A percentile compares a stretch with the other conserved stretches of the same genome.
phyloP scores from a whole-genome alignment of 2,329 filamentous ascomycete genomes.

The Canariomyces notabilis region DNA sequence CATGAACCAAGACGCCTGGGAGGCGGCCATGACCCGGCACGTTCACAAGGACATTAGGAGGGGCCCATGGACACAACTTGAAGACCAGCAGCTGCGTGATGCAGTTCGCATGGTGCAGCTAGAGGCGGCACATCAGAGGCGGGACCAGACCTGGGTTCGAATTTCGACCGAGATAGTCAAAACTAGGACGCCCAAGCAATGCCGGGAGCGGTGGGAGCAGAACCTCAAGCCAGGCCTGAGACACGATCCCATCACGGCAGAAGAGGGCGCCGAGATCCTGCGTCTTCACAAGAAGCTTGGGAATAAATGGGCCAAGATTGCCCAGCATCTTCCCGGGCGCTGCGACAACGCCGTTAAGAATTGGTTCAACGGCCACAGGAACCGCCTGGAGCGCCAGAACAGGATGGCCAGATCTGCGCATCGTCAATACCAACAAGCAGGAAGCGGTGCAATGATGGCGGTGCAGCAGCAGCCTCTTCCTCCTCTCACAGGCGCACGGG shows the following conservation, averaged over 20 bases:
- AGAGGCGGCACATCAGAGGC: constrained; percentile 4
- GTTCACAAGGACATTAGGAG: background rate
- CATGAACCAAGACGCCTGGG: background rate
- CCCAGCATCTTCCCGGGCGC: constrained; percentile 62
- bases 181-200: constrained; percentile 86
- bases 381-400: constrained; percentile 53
- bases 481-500: constrained; percentile 16
- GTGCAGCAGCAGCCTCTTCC: constrained; percentile 9
- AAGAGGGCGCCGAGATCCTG: constrained; percentile 71
- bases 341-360: constrained; percentile 97
- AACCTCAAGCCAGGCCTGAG: constrained; percentile 77
- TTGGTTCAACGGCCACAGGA: constrained; percentile 95
- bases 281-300: constrained; percentile 71
- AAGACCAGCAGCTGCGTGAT: background rate
- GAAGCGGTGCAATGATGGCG: background rate
- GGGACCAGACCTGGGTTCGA: constrained; percentile 77
- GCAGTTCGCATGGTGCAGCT: constrained; percentile 56
- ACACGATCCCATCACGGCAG: constrained; percentile 65
- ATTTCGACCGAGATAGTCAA: constrained; percentile 67
- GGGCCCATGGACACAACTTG: background rate
- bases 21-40: background rate
- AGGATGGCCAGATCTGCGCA: constrained; percentile 40
- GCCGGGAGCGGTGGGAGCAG: constrained; percentile 88
- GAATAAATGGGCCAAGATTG: constrained; percentile 89
- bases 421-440: constrained; percentile 10